A percentile compares a stretch with the other conserved stretches of the same genome.
Evolutionary conservation across 1,284 basidiomycete species (phyloP).

Genomic region (Lignosus rhinocerotis): DNA sequence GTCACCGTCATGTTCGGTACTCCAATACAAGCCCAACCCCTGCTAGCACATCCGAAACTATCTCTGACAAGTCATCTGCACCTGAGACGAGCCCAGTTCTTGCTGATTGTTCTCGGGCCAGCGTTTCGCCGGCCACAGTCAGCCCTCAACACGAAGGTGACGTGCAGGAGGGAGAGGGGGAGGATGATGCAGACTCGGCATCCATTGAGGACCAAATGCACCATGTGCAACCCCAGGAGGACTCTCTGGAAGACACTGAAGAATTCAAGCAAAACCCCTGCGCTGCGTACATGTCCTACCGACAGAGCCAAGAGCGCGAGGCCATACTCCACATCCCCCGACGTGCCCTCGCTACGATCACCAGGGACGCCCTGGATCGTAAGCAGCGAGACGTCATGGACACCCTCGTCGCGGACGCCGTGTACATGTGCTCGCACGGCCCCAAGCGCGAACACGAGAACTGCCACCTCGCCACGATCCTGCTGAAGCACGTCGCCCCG

Average conservation of each 20-base stretch:
- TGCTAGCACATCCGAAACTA: neutral
- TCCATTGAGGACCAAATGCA: neutral
- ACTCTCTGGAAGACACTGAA: neutral
- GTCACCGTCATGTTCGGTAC: slow-evolving; percentile 6
- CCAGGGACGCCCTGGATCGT: neutral
- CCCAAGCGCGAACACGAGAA: neutral
- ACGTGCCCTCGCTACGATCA: neutral
- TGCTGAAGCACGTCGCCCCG: slow-evolving; percentile 5
- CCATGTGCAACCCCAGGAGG: neutral
- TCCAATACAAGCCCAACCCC: slow-evolving; percentile 7
- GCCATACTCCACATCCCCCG: neutral
- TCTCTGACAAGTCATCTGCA: neutral
- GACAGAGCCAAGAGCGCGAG: neutral
- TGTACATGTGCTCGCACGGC: neutral
- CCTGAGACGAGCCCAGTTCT: neutral
- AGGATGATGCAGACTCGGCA: neutral
- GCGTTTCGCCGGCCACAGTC: no score
- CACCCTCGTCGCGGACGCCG: slow-evolving; percentile 9
- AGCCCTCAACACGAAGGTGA: no score
- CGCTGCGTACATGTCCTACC: neutral
- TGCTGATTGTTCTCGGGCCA: no score
- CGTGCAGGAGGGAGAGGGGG: neutral
- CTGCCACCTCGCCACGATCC: neutral
- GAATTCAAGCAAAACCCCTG: slow-evolving; percentile 1
- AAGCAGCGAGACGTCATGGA: slow-evolving; percentile 1